phyloP scores from a whole-genome alignment of 768 basidiomycete genomes.

The Hericium erinaceus region DNA sequence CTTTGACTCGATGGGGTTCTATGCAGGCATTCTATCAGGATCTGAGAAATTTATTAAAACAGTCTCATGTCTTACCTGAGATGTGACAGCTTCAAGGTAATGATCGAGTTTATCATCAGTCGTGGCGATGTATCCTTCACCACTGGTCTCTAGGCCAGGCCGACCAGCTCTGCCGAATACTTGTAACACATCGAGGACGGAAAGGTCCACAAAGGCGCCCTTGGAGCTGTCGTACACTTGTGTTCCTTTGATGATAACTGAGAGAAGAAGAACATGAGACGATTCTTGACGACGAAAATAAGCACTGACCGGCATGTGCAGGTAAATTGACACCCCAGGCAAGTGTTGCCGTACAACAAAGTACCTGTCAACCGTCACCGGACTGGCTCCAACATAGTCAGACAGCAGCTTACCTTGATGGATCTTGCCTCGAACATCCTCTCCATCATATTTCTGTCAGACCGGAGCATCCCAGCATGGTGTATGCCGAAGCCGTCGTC shows the following conservation, averaged over 20 bases:
- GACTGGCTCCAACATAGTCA: not conserved
- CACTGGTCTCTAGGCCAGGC: conserved; percentile 80
- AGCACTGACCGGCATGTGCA: conserved; percentile 77
- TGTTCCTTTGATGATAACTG: conserved; percentile 95
- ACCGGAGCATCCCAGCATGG: conserved; percentile 95
- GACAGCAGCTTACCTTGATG: conserved; percentile 60
- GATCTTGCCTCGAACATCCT: conserved; percentile 82
- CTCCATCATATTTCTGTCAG: conserved; percentile 93
- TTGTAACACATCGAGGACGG: conserved; percentile 92
- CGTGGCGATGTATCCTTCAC: conserved; percentile 96
- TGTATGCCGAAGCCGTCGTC: conserved; percentile 93
- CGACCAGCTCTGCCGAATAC: conserved; percentile 95
- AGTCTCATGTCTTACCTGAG: conserved; percentile 49
- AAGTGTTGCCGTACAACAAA: conserved; percentile 95
- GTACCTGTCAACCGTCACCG: conserved; percentile 48
- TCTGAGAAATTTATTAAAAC: conserved; percentile 32
- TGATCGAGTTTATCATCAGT: conserved; percentile 87
- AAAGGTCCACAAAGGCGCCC: conserved; percentile 86
- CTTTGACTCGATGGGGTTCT: conserved; percentile 60
- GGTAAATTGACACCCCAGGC: conserved; percentile 99
- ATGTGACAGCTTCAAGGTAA: conserved; percentile 80
- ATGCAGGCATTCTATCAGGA: conserved; percentile 47
- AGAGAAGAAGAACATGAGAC: conserved; percentile 1
- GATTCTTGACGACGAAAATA: not conserved
- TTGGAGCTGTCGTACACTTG: conserved; percentile 89